phyloP scores from a whole-genome alignment of 495 filamentous ascomycete species.

The Aspergillus mulundensis region DNA sequence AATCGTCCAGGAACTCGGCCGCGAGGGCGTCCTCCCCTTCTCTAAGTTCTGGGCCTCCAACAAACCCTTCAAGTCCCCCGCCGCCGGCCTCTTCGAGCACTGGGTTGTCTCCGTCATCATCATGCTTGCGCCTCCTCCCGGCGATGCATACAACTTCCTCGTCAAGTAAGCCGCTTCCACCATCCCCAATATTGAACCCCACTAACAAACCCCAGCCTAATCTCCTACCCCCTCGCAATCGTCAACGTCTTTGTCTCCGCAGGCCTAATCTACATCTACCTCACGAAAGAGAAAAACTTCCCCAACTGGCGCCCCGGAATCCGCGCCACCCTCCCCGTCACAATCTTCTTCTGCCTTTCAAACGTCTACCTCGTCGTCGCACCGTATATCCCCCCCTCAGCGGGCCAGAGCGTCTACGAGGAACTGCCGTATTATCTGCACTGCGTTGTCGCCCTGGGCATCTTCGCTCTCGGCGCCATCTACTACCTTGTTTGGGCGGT shows the following conservation, averaged over 20 bases:
- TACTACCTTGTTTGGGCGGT: slow-evolving; percentile 59
- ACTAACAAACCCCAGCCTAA: slow-evolving; percentile 43
- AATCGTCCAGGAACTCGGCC: slow-evolving; percentile 61
- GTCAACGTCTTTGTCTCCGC: slow-evolving; percentile 57
- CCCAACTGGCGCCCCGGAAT: slow-evolving; percentile 35
- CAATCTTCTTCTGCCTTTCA: slow-evolving; percentile 53
- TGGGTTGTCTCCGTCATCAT: slow-evolving; percentile 57
- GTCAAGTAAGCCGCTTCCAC: slow-evolving; percentile 44
- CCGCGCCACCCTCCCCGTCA: slow-evolving; percentile 38
- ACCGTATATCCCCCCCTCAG: slow-evolving; percentile 61
- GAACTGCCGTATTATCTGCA: slow-evolving; percentile 65
- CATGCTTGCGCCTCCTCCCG: slow-evolving; percentile 60
- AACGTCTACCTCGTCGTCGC: slow-evolving; percentile 58
- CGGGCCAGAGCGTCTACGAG: slow-evolving; percentile 54
- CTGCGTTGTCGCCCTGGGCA: slow-evolving; percentile 51
- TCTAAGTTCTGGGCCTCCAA: slow-evolving; percentile 63
- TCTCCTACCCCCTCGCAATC: slow-evolving; percentile 57
- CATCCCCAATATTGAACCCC: slow-evolving; percentile 17
- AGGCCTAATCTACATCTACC: slow-evolving; percentile 54
- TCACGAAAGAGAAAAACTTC: slow-evolving; percentile 40
- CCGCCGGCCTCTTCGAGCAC: slow-evolving; percentile 59
- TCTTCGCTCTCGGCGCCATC: slow-evolving; percentile 51
- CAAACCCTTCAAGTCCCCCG: slow-evolving; percentile 57
- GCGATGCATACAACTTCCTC: slow-evolving; percentile 62
- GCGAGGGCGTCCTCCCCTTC: slow-evolving; percentile 60